Percentiles rank a stretch among this genome's conserved stretches.
Conservation (phyloP, 345 rosid species). For the Syzygium oleosum region DNA sequence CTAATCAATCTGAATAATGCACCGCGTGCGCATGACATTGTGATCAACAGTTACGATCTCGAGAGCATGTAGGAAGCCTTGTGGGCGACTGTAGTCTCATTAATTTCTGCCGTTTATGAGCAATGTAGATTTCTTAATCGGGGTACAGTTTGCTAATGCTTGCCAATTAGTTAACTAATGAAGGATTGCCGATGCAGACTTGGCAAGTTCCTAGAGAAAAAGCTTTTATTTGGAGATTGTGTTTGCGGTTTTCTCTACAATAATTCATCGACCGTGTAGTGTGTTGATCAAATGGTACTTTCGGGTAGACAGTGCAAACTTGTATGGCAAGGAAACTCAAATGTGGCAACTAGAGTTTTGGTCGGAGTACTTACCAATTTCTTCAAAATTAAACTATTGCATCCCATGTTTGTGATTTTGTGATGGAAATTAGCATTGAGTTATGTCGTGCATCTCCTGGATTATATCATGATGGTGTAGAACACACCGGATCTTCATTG, state of each 20-base stretch:
- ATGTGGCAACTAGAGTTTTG: neutral
- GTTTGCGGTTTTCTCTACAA: neutral
- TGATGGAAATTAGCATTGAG: neutral
- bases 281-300: neutral
- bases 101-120: neutral
- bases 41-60: neutral
- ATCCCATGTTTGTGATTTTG: neutral
- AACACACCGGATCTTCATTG: neutral
- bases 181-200: neutral
- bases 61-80: neutral
- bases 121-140: neutral
- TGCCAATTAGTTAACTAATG: neutral
- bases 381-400: neutral
- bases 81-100: neutral
- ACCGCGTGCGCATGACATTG: neutral
- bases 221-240: neutral
- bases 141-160: neutral
- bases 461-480: neutral
- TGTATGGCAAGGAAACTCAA: neutral
- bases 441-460: neutral
- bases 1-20: neutral
- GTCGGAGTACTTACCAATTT: neutral
- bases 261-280: neutral
- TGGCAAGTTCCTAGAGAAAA: neutral
- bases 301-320: neutral